A percentile compares a stretch with the other conserved stretches of the same genome.
Evolutionary conservation across 2,329 filamentous ascomycete genomes (phyloP).

Genomic region (Pseudogymnoascus sp.): DNA sequence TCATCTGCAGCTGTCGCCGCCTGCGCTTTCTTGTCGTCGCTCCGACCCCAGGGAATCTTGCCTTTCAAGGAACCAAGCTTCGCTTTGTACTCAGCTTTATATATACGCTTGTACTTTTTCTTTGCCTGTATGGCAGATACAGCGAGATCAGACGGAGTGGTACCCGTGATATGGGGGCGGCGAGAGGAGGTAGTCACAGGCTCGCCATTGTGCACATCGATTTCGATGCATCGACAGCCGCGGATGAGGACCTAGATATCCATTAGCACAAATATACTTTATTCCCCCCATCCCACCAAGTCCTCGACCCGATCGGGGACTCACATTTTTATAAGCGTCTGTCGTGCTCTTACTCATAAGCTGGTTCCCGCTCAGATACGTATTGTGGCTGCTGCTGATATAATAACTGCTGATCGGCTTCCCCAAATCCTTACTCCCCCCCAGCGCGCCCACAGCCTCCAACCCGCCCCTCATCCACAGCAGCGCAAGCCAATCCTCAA

Average conservation of each 20-base stretch:
- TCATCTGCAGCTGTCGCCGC: not conserved
- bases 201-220: conserved; percentile 82
- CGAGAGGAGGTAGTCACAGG: conserved; percentile 5
- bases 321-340: conserved; percentile 67
- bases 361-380: conserved; percentile 82
- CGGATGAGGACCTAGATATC: conserved; percentile 54
- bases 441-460: conserved; percentile 19
- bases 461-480: conserved; percentile 23
- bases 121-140: not conserved
- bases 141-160: not conserved
- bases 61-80: conserved; percentile 17
- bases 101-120: conserved; percentile 17
- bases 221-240: conserved; percentile 85
- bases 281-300: not conserved
- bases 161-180: not conserved
- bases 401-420: conserved; percentile 60
- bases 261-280: not conserved
- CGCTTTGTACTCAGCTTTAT: conserved; percentile 23
- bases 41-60: conserved; percentile 11
- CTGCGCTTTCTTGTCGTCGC: conserved; percentile 6
- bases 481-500: conserved; percentile 25
- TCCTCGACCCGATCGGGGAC: conserved; percentile 24
- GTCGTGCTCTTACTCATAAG: conserved; percentile 68
- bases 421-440: conserved; percentile 22
- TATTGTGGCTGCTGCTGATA: conserved; percentile 92